Evolutionary conservation across 164 flowering plant species (phyloP).

Genomic region (Magnolia kwangsiensis): DNA sequence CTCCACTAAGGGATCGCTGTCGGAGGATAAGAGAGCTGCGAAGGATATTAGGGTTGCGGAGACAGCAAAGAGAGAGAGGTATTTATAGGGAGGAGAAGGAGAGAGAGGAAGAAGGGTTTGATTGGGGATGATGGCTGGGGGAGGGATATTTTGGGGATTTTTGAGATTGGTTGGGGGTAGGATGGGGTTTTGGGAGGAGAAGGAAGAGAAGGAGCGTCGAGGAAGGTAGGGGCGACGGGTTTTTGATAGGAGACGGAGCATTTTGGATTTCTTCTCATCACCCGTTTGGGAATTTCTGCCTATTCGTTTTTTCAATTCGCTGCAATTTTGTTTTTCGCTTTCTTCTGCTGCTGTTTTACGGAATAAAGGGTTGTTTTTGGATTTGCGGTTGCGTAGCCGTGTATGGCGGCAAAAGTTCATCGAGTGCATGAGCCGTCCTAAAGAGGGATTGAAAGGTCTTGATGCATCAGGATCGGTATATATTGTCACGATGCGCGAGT

Average conservation of each 20-base stretch:
- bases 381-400: not conserved
- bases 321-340: not conserved
- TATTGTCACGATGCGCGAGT: too few species aligned
- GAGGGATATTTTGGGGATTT: slow-evolving; percentile 19
- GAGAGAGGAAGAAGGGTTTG: slow-evolving; percentile 14
- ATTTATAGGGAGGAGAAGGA: slow-evolving; percentile 19
- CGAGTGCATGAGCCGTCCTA: not conserved
- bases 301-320: not conserved
- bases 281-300: not conserved
- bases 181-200: slow-evolving; percentile 11
- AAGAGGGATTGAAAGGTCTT: too few species aligned
- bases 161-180: slow-evolving; percentile 7
- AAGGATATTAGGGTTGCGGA: slow-evolving; percentile 50
- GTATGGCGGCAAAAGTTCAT: slow-evolving; percentile 1
- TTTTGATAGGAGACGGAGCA: not conserved
- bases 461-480: too few species aligned
- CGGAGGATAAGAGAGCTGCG: slow-evolving; percentile 13
- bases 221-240: not conserved
- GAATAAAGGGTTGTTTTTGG: not conserved
- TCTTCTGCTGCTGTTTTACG: not conserved
- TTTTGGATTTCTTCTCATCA: not conserved
- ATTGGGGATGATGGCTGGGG: slow-evolving; percentile 21
- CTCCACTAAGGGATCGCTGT: slow-evolving; percentile 3
- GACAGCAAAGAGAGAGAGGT: slow-evolving; percentile 26
- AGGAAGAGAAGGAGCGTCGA: not conserved